phyloP scores from a whole-genome alignment of 768 basidiomycete species.

The Imleria badia region DNA sequence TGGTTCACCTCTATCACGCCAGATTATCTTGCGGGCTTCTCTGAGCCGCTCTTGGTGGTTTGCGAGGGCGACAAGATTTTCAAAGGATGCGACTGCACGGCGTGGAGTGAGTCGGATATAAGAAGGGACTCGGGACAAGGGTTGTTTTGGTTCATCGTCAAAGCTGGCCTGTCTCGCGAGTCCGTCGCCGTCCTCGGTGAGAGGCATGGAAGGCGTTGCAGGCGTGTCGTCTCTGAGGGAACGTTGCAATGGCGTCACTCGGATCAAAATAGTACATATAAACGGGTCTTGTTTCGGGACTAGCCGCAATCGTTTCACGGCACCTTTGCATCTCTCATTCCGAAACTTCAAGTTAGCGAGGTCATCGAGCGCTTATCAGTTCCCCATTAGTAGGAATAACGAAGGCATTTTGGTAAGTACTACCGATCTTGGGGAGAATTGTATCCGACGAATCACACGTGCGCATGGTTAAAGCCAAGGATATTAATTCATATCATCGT shows the following conservation, averaged over 20 bases:
- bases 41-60: conserved; percentile 76
- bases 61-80: conserved; percentile 80
- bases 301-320: too few species aligned
- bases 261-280: background rate
- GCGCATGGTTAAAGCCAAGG: background rate
- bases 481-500: conserved; percentile 9
- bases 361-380: too few species aligned
- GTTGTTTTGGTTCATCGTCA: background rate
- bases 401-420: background rate
- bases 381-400: background rate
- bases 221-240: background rate
- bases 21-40: conserved; percentile 76
- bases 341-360: too few species aligned
- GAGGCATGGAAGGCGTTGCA: conserved; percentile 3
- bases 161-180: background rate
- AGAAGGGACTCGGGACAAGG: conserved; percentile 26
- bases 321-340: too few species aligned
- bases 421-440: conserved; percentile 2
- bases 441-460: conserved; percentile 1
- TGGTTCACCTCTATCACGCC: conserved; percentile 78
- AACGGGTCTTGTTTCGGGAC: too few species aligned
- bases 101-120: conserved; percentile 53
- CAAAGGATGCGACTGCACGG: conserved; percentile 71
- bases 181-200: conserved; percentile 1
- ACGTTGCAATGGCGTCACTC: background rate